Evolutionary conservation across 2,329 filamentous ascomycete genomes (phyloP), one percentile per base, ranked within the genome.

Genomic region (Aspergillus sclerotialis): DNA sequence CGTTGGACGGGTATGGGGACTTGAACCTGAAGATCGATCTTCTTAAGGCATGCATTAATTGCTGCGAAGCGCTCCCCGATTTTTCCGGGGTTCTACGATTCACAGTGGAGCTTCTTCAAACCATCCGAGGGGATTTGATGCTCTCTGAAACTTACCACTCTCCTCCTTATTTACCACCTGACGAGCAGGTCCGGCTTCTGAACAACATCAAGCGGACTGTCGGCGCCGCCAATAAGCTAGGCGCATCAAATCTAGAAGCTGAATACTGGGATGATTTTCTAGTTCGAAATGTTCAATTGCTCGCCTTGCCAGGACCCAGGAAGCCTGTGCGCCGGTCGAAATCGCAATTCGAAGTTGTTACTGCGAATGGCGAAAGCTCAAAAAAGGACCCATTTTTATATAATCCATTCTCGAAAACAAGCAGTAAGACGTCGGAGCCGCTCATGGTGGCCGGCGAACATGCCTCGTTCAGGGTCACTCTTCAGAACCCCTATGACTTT

Each of bases 211-310:
- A 81, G 23, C 83, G 90, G 42, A 94, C 89, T 1, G 78, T 89
- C 18, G 76, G 72, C 19, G 76, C 92, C n/a, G 82, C 84, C 1
- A 76, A 76, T 40, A 80, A 84, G 39, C 63, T 95, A 16, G 88
- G 88, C 1, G 65, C 88, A 17, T 67, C 73, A 4, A 65, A 82
- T 36, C 62, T 90, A 27, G 73, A 79, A 33, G 88, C 87, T 5
- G 84, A 92, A 47, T 98, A 95, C 55, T 98, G 92, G 92, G 92
- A 98, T 57, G 87, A 94, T 52, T 96, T 96, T 49, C 69, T 98
- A 7, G 74, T 98, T 30, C 80, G 92, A 32, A 79, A 79, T 43
- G 68, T 94, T 47, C 76, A 80, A 35, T 67, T 94, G 28, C 76
- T 88, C 32, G 69, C 82, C 15, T 60, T 77, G 24, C 67, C 78